These are phyloP conservation scores for Spergularia bocconei DNA, from an alignment of 148 eudicot species.

Conservation along the genomic window DNA sequence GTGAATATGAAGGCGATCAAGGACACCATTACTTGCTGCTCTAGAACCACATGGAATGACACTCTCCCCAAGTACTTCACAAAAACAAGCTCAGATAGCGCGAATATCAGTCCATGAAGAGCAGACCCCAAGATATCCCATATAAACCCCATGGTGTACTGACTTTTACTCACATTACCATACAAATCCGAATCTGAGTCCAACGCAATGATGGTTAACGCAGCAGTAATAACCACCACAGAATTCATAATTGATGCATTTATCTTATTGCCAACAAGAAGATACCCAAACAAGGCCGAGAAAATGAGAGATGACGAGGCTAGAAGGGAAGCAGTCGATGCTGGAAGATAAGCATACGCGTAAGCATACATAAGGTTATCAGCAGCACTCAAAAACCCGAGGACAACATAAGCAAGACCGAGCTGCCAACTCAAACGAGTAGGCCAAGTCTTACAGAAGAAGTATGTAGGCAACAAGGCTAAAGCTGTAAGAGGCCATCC, in stretches of 20 bases:
- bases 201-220: slow-evolving; percentile 66
- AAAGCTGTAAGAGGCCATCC: slow-evolving; percentile 75
- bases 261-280: slow-evolving; percentile 60
- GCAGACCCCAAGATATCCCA: slow-evolving; percentile 74
- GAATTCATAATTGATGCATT: slow-evolving; percentile 61
- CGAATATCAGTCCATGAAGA: slow-evolving; percentile 76
- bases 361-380: slow-evolving; percentile 82
- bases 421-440: slow-evolving; percentile 55
- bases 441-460: slow-evolving; percentile 41
- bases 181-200: slow-evolving; percentile 68
- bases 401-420: slow-evolving; percentile 36
- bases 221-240: slow-evolving; percentile 57
- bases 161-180: slow-evolving; percentile 39
- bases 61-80: slow-evolving; percentile 50
- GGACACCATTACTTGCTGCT: slow-evolving; percentile 87
- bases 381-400: slow-evolving; percentile 72
- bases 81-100: slow-evolving; percentile 69
- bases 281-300: slow-evolving; percentile 63
- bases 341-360: slow-evolving; percentile 88
- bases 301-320: slow-evolving; percentile 75
- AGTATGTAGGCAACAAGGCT: slow-evolving; percentile 48
- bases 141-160: slow-evolving; percentile 57
- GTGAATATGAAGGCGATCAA: slow-evolving; percentile 63
- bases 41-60: slow-evolving; percentile 77
- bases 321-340: slow-evolving; percentile 78